Percentiles rank a stretch among this genome's conserved stretches.
Evolutionary conservation across 257 asterid genomes (phyloP).

Genomic region (Haberlea rhodopensis): DNA sequence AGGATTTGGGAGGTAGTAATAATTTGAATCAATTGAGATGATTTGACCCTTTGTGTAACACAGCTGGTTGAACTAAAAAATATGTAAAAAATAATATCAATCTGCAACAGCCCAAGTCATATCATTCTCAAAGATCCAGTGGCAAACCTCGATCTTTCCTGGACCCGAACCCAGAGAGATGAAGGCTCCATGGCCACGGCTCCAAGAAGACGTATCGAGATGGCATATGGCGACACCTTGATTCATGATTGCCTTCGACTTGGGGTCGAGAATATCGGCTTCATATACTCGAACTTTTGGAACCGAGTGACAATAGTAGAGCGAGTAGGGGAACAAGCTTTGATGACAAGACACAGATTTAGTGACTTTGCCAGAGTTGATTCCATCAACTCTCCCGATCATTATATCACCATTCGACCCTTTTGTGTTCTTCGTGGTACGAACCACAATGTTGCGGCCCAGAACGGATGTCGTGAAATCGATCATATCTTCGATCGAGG

Average conservation of each 20-base stretch:
- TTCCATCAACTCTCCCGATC: constrained; percentile 6
- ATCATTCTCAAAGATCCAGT: not conserved
- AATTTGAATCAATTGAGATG: no score
- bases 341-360: constrained; percentile 22
- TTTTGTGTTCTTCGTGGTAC: constrained; percentile 14
- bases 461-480: constrained; percentile 1
- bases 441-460: constrained; percentile 17
- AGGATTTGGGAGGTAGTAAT: not conserved
- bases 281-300: constrained; percentile 20
- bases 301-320: constrained; percentile 21
- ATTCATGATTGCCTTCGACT: constrained; percentile 9
- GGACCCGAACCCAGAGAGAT: not conserved
- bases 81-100: not conserved
- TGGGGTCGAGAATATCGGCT: constrained; percentile 16
- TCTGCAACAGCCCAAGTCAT: not conserved
- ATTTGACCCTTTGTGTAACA: not conserved
- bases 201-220: constrained; percentile 13
- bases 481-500: constrained; percentile 9
- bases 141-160: not conserved
- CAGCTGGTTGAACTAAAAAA: not conserved
- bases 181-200: constrained; percentile 23
- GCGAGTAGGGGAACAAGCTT: constrained; percentile 7
- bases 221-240: constrained; percentile 20
- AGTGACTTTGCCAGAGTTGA: constrained; percentile 17
- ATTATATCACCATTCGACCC: constrained; percentile 14